Base-by-base conservation (phyloP, 768 basidiomycete species). In the Trametes maxima region DNA sequence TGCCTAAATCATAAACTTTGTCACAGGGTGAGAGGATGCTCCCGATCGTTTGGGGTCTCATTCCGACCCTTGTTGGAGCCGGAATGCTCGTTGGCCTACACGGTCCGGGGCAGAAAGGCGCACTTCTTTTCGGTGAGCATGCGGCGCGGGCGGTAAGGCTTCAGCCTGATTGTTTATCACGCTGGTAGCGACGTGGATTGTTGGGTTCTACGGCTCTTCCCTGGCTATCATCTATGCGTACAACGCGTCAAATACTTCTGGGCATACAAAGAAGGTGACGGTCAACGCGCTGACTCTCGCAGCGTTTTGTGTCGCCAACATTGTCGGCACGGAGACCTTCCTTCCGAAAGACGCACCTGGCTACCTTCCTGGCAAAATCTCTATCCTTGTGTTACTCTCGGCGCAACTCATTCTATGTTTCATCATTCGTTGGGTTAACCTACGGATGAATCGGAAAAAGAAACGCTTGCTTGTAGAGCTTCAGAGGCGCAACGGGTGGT, bases 191-290 rank as follows among this genome's bases (percentile, higher is more conserved):
- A 75, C 75, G 4, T 85, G 84, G 61, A 71, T 85, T 33, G 74
- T 80, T 25, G 77, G 79, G n/a, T 82, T 82, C 1, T 89, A 84
- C 56, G 85, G 85, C 8, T 83, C 81, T 48, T 82, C 84, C 0
- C 71, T 89, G 5, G 80, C 86, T 0, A 80, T 81, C 0, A 77
- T 87, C n/a, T 88, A 88, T 58, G 85, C 86, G 0, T 88, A 85
- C 65, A 86, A 87, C 54, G 83, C 85, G 5, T 82, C 81, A 51
- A 87, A 88, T 67, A 87, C 82, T 0, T 80, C 80, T 36, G 85
- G 85, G 0, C 82, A 86, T 49, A 88, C 86, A 10, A 88, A 89
- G 77, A 89, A 88, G 74, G 76, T 76, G 14, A 87, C 85, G 1
- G 78, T 87, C 60, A 87, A 87, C 59, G 82, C 85, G 7, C 77